phyloP scores from a whole-genome alignment of 1,139 yeast species.

The Blastobotrys ciferrii region DNA sequence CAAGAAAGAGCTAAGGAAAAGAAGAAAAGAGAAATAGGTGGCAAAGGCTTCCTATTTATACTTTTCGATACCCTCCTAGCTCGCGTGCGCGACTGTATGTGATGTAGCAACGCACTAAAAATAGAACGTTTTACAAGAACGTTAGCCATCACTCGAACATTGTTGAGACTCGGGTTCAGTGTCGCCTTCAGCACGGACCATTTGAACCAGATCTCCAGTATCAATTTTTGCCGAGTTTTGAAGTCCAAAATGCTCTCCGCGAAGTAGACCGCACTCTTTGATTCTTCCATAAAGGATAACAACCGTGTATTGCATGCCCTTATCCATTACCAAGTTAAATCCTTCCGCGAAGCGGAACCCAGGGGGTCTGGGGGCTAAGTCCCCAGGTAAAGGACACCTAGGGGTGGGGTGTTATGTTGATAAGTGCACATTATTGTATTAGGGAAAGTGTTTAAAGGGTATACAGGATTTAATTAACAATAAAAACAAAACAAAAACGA shows the following conservation, averaged over 20 bases:
- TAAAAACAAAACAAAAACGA: slow-evolving; percentile 7
- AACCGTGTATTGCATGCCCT: not conserved
- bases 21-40: not conserved
- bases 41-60: not conserved
- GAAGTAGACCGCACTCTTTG: not conserved
- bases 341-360: no score
- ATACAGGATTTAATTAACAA: slow-evolving; percentile 6
- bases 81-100: not conserved
- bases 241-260: not conserved
- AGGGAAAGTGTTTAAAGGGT: not conserved
- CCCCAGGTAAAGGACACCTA: no score
- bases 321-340: not conserved
- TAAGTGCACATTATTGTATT: slow-evolving; percentile 5
- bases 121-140: no score
- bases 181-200: no score
- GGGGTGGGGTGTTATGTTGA: not conserved
- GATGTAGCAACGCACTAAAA: not conserved
- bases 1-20: no score
- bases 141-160: no score
- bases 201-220: no score
- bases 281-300: not conserved
- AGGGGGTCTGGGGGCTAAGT: no score
- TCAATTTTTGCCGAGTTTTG: no score
- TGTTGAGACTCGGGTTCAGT: no score
- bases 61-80: not conserved